Evolutionary conservation across 2,329 filamentous ascomycete genomes (phyloP).

Genomic region (Akanthomyces muscarius): DNA sequence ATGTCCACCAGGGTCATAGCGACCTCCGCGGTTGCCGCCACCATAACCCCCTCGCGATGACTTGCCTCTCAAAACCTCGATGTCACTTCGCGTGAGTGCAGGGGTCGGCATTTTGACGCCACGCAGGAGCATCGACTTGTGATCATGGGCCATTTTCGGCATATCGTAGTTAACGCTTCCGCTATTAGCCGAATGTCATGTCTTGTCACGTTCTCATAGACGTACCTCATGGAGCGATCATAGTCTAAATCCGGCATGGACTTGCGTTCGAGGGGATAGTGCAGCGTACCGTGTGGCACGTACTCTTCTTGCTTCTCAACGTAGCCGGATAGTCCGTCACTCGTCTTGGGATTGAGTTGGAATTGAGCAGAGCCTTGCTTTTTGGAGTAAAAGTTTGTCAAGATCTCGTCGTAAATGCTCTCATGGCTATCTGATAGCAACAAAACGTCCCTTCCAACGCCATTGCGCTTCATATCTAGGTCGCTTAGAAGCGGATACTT

Average conservation of each 20-base stretch:
- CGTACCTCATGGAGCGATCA: constrained; percentile 79
- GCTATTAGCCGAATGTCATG: constrained; percentile 27
- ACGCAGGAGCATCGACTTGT: constrained; percentile 92
- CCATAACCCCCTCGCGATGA: constrained; percentile 60
- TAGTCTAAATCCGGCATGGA: constrained; percentile 75
- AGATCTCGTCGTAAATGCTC: constrained; percentile 76
- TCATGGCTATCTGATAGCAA: constrained; percentile 80
- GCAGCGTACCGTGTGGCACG: constrained; percentile 76
- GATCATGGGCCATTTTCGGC: constrained; percentile 64
- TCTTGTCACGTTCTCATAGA: constrained; percentile 22
- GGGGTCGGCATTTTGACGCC: constrained; percentile 71
- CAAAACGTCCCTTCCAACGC: constrained; percentile 73
- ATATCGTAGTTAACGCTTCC: constrained; percentile 79
- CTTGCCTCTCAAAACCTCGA: constrained; percentile 67
- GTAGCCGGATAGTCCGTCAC: constrained; percentile 73
- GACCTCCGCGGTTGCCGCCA: constrained; percentile 45
- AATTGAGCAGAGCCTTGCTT: constrained; percentile 65
- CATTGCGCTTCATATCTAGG: constrained; percentile 76
- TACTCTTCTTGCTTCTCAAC: constrained; percentile 80
- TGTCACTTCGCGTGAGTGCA: constrained; percentile 70
- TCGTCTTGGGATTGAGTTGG: constrained; percentile 69
- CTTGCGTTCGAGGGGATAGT: constrained; percentile 69
- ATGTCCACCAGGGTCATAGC: constrained; percentile 22
- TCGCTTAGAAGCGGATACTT: constrained; percentile 76
- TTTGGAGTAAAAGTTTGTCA: constrained; percentile 86